A percentile compares a stretch with the other conserved stretches of the same genome.
These are phyloP conservation scores for Suhomyces anneliseae DNA, from an alignment of 1,139 yeast species.

Conservation along the genomic window DNA sequence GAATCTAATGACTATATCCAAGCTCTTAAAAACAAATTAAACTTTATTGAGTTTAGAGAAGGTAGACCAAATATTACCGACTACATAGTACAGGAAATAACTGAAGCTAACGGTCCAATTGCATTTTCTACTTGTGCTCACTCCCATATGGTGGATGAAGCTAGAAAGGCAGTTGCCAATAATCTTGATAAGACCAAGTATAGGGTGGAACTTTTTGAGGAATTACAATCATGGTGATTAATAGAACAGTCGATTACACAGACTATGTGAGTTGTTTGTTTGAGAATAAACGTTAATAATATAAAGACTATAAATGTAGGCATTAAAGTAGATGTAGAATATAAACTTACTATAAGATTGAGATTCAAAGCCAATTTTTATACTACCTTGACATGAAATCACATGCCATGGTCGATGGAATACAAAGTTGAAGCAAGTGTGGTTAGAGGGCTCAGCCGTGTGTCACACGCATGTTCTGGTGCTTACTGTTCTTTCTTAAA, in stretches of 20 bases:
- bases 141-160: slow-evolving; percentile 39
- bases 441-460: too few species aligned
- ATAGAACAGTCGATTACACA: background rate
- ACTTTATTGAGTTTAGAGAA: slow-evolving; percentile 41
- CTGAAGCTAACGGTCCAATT: slow-evolving; percentile 35
- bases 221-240: slow-evolving; percentile 38
- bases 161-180: slow-evolving; percentile 34
- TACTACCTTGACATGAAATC: too few species aligned
- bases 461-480: too few species aligned
- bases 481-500: too few species aligned
- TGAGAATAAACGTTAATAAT: too few species aligned
- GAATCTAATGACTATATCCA: slow-evolving; percentile 17
- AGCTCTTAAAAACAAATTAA: slow-evolving; percentile 21
- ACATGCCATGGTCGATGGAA: too few species aligned
- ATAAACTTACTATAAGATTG: too few species aligned
- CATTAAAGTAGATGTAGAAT: too few species aligned
- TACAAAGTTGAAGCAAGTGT: too few species aligned
- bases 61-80: slow-evolving; percentile 47
- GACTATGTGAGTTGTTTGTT: background rate
- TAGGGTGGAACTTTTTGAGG: slow-evolving; percentile 45
- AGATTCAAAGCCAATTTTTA: too few species aligned
- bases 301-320: too few species aligned
- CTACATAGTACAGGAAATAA: slow-evolving; percentile 37
- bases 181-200: slow-evolving; percentile 28
- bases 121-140: slow-evolving; percentile 46